These are phyloP conservation scores for Syzygium malaccense DNA, from an alignment of 441 rosid genomes.

Conservation along the genomic window DNA sequence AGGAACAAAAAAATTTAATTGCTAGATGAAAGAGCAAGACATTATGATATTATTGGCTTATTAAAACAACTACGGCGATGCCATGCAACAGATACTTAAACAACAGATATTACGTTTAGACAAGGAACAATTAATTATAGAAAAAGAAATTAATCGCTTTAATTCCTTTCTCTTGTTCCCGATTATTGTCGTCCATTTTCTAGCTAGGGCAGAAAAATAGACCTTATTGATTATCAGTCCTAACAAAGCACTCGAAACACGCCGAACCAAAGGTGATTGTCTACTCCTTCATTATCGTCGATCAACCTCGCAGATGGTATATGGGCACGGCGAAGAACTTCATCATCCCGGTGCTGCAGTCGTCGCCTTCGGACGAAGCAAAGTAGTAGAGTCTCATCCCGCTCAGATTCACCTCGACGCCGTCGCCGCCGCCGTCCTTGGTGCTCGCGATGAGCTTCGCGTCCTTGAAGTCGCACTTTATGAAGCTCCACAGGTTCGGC, in stretches of 20 bases:
- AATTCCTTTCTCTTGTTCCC: background rate
- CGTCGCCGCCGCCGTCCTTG: background rate
- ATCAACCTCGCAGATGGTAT: background rate
- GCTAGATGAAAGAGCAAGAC: background rate
- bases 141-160: background rate
- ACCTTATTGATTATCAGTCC: background rate
- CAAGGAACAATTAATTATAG: background rate
- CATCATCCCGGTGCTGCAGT: slow-evolving; percentile 12
- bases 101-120: background rate
- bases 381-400: slow-evolving; percentile 7
- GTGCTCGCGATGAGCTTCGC: slow-evolving; percentile 2
- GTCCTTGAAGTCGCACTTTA: slow-evolving; percentile 10
- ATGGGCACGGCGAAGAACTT: slow-evolving; percentile 18
- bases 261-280: background rate
- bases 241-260: background rate
- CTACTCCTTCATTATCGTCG: background rate
- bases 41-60: background rate
- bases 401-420: background rate
- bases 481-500: slow-evolving; percentile 12
- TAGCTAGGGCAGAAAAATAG: background rate
- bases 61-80: background rate
- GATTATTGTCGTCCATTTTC: background rate
- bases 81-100: background rate
- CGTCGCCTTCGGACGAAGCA: slow-evolving; percentile 4
- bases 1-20: background rate